Evolutionary conservation across 805 yeast genomes (phyloP).

Genomic region (Schwanniomyces yamadae): DNA sequence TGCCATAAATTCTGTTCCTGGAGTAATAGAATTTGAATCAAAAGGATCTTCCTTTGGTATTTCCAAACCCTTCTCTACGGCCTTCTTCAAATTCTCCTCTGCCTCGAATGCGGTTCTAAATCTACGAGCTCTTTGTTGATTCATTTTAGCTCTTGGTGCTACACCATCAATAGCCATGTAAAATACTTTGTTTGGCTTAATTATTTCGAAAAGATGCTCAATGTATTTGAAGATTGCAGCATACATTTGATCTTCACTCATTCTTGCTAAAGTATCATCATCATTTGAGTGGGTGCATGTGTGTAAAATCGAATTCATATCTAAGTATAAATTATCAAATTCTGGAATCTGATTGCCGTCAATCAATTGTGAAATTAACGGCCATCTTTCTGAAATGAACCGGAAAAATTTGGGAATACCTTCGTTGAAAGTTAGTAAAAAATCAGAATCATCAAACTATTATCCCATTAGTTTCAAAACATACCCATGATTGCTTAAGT

Average conservation of each 20-base stretch:
- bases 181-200: constrained; percentile 81
- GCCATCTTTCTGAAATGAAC: constrained; percentile 99
- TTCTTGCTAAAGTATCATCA: constrained; percentile 56
- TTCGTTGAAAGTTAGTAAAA: constrained; percentile 11
- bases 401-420: constrained; percentile 98
- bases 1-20: constrained; percentile 98
- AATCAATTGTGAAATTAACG: constrained; percentile 82
- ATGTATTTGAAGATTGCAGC: constrained; percentile 91
- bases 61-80: constrained; percentile 67
- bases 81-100: constrained; percentile 72
- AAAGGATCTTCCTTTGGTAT: constrained; percentile 83
- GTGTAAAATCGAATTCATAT: constrained; percentile 96
- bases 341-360: constrained; percentile 80
- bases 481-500: constrained; percentile 1
- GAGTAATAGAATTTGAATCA: constrained; percentile 95
- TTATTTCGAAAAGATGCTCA: constrained; percentile 86
- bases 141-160: constrained; percentile 98
- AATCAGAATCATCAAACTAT: background rate
- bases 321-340: constrained; percentile 91
- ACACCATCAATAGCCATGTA: constrained; percentile 99
- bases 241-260: constrained; percentile 89
- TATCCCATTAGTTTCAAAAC: background rate
- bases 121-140: constrained; percentile 92
- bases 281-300: constrained; percentile 88
- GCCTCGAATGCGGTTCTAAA: constrained; percentile 92